phyloP scores from a whole-genome alignment of 495 filamentous ascomycete species.

The Staphylotrichum tortipilum region DNA sequence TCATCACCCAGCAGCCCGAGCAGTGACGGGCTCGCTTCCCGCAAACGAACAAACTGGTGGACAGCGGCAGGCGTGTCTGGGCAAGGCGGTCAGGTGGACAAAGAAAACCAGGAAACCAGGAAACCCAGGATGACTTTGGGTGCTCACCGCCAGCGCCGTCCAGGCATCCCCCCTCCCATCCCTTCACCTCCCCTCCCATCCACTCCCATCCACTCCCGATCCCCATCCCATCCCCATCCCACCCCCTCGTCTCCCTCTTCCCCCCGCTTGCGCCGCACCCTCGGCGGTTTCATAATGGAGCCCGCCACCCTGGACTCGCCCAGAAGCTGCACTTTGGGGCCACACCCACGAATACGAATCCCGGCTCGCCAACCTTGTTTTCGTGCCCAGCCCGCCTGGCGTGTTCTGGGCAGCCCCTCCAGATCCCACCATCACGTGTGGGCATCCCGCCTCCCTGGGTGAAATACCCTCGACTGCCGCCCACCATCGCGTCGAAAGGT shows the following conservation, averaged over 20 bases:
- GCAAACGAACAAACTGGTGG: neutral
- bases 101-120: neutral
- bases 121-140: too few species aligned
- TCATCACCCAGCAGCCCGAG: neutral
- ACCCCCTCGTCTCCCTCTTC: too few species aligned
- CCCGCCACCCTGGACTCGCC: neutral
- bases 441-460: too few species aligned
- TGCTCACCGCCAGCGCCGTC: neutral
- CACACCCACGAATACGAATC: too few species aligned
- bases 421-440: too few species aligned
- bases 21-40: neutral
- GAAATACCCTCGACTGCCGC: too few species aligned
- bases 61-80: neutral
- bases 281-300: neutral
- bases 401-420: too few species aligned
- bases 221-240: too few species aligned
- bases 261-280: neutral
- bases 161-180: too few species aligned
- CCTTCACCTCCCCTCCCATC: too few species aligned
- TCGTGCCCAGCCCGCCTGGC: neutral
- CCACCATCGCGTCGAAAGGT: too few species aligned
- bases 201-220: too few species aligned
- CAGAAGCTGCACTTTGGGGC: neutral
- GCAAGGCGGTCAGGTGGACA: conserved; percentile 1
- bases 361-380: neutral